phyloP scores from a whole-genome alignment of 1,139 yeast genomes.

The Kluyveromyces sp. region DNA sequence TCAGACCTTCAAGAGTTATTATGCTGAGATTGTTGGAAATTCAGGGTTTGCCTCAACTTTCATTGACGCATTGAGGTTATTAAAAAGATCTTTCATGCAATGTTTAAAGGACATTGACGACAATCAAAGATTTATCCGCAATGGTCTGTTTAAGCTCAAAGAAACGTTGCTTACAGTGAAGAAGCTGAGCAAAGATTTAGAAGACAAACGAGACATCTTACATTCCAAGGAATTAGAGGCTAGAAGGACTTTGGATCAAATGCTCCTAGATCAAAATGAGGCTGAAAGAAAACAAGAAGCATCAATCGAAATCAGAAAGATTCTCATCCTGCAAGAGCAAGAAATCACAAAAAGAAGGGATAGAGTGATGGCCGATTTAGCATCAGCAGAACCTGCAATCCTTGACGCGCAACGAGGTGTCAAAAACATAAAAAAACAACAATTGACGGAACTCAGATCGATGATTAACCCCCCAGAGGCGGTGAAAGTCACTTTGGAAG shows the following conservation, averaged over 20 bases:
- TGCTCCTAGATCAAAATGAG: conserved; percentile 86
- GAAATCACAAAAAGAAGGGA: conserved; percentile 51
- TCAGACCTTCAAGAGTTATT: conserved; percentile 37
- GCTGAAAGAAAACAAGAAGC: conserved; percentile 89
- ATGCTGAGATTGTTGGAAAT: conserved; percentile 7
- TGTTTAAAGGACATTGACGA: conserved; percentile 51
- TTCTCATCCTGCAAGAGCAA: conserved; percentile 59
- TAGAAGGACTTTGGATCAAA: conserved; percentile 57
- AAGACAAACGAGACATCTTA: conserved; percentile 47
- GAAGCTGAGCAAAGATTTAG: conserved; percentile 47
- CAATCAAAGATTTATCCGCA: conserved; percentile 62
- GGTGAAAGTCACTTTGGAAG: conserved; percentile 78
- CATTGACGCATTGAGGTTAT: conserved; percentile 45
- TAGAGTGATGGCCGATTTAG: conserved; percentile 56
- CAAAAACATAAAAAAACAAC: conserved; percentile 85
- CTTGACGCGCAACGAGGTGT: conserved; percentile 81
- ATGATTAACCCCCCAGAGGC: conserved; percentile 90
- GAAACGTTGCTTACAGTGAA: conserved; percentile 75
- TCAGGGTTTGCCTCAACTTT: conserved; percentile 49
- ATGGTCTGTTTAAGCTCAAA: conserved; percentile 67
- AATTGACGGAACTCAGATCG: conserved; percentile 79
- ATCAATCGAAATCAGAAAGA: conserved; percentile 67
- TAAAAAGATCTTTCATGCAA: conserved; percentile 38
- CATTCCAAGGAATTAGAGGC: conserved; percentile 61
- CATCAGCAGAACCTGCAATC: conserved; percentile 77